Evolutionary conservation across 768 basidiomycete genomes (phyloP).

Genomic region (Xerocomus potaroensis): DNA sequence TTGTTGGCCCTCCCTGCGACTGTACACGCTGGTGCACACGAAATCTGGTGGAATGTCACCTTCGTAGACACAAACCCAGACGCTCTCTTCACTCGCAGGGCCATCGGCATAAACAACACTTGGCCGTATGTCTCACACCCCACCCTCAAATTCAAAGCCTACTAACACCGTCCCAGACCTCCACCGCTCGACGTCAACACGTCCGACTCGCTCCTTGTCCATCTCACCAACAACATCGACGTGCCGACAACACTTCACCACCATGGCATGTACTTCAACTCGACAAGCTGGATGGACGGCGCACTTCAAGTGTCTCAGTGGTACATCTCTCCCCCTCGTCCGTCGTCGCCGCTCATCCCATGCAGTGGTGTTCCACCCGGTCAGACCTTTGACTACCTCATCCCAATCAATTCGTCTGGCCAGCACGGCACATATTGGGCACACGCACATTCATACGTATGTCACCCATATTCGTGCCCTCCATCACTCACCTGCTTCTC

Average conservation of each 20-base stretch:
- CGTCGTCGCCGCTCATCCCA: not conserved
- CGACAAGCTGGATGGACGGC: conserved; percentile 85
- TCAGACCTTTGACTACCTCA: conserved; percentile 64
- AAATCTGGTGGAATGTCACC: conserved; percentile 89
- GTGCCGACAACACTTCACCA: conserved; percentile 74
- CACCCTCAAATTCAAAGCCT: no score
- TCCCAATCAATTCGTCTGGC: conserved; percentile 62
- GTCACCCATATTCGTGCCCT: not conserved
- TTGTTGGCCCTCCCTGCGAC: conserved; percentile 10
- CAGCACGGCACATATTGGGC: conserved; percentile 84
- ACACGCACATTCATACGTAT: conserved; percentile 57
- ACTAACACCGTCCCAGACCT: conserved; percentile 44
- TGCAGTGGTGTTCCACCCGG: conserved; percentile 77
- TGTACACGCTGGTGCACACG: conserved; percentile 50
- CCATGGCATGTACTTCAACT: conserved; percentile 95
- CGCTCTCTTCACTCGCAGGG: conserved; percentile 69
- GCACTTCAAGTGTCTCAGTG: conserved; percentile 82
- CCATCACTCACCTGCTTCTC: conserved; percentile 1
- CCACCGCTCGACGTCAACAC: conserved; percentile 74
- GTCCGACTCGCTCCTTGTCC: conserved; percentile 71
- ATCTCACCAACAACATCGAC: conserved; percentile 71
- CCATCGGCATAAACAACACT: conserved; percentile 84
- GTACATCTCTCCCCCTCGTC: conserved; percentile 33
- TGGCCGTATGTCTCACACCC: conserved; percentile 72
- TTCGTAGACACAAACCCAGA: conserved; percentile 85